These are phyloP conservation scores for Haplographium delicatum DNA, from an alignment of 495 filamentous ascomycete species.

Conservation along the genomic window DNA sequence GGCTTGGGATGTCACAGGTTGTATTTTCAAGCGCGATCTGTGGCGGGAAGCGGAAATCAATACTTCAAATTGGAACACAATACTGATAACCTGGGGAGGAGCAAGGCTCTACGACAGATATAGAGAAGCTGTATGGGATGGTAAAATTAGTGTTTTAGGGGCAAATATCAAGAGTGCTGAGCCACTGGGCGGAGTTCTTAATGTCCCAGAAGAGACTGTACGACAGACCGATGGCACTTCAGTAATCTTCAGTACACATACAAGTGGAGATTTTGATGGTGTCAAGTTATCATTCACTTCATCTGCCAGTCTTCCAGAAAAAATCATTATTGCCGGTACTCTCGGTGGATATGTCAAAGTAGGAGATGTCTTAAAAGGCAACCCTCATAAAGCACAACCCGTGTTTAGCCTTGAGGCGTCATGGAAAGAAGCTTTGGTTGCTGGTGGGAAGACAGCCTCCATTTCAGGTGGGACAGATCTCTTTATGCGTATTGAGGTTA, in stretches of 20 bases:
- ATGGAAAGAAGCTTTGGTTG: constrained; percentile 17
- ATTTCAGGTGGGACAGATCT: constrained; percentile 26
- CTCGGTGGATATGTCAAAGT: constrained; percentile 32
- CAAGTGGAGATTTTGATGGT: constrained; percentile 22
- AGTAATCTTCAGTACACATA: constrained; percentile 24
- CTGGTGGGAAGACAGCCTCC: constrained; percentile 18
- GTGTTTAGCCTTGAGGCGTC: constrained; percentile 18
- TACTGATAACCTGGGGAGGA: constrained; percentile 2
- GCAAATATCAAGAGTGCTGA: neutral
- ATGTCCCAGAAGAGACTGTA: constrained; percentile 20
- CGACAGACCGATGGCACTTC: neutral
- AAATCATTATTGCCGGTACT: constrained; percentile 19
- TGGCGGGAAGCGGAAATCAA: neutral
- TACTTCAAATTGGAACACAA: neutral
- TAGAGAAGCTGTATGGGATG: constrained; percentile 8
- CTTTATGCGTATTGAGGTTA: constrained; percentile 24
- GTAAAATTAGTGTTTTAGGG: neutral
- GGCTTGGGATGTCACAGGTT: constrained; percentile 23
- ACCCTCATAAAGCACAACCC: constrained; percentile 27
- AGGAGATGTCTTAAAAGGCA: constrained; percentile 25
- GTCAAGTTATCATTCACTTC: constrained; percentile 7
- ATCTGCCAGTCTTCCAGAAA: neutral
- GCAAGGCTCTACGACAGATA: constrained; percentile 8
- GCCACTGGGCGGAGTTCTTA: neutral
- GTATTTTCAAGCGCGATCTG: constrained; percentile 3